Evolutionary conservation across 306 rosid species (phyloP).

Genomic region (Arachis hypogaea): DNA sequence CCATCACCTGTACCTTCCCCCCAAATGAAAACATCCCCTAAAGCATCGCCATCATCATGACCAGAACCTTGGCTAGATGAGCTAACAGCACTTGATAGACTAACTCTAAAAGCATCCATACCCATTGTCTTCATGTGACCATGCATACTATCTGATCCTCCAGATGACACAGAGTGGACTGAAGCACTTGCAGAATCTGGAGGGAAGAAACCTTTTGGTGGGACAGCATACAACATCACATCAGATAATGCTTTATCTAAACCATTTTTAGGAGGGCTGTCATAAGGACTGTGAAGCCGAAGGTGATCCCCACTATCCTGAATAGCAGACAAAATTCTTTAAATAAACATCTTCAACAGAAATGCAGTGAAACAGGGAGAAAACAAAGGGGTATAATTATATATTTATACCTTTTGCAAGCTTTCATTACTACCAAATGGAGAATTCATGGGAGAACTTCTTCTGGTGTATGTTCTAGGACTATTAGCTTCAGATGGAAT

Average conservation of each 20-base stretch:
- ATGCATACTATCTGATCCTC: slow-evolving; percentile 94
- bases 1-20: slow-evolving; percentile 98
- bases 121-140: slow-evolving; percentile 88
- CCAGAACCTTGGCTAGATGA: slow-evolving; percentile 99
- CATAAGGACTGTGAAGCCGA: slow-evolving; percentile 92
- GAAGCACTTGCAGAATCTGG: slow-evolving; percentile 94
- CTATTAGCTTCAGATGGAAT: slow-evolving; percentile 94
- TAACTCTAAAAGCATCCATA: slow-evolving; percentile 97
- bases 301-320: slow-evolving; percentile 92
- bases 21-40: slow-evolving; percentile 99
- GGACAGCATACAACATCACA: slow-evolving; percentile 77
- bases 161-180: slow-evolving; percentile 92
- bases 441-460: slow-evolving; percentile 94
- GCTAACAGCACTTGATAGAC: slow-evolving; percentile 97
- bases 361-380: slow-evolving; percentile 17
- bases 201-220: slow-evolving; percentile 90
- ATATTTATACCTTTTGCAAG: slow-evolving; percentile 74
- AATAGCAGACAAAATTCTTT: slow-evolving; percentile 39
- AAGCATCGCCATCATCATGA: slow-evolving; percentile 97
- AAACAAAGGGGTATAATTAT: slow-evolving; percentile 26
- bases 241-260: slow-evolving; percentile 87
- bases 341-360: slow-evolving; percentile 35
- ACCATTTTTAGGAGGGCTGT: slow-evolving; percentile 95
- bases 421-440: slow-evolving; percentile 97
- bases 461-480: slow-evolving; percentile 92